Evolutionary conservation across 352 stramenopile genomes (phyloP).

Genomic region (Pythium myriotylum): DNA sequence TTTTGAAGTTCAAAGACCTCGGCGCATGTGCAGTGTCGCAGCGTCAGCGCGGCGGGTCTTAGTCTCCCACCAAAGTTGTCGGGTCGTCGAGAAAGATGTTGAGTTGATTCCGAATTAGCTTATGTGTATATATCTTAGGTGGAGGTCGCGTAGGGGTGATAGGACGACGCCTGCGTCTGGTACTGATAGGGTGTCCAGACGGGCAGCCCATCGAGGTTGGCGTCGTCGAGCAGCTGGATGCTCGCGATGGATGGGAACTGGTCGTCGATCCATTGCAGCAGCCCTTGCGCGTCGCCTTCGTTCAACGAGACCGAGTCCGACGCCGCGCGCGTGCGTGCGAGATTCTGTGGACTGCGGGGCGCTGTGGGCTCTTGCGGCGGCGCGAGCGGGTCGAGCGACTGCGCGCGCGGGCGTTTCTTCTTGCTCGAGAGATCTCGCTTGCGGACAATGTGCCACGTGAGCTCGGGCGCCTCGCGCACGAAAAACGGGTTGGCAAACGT

Average conservation of each 20-base stretch:
- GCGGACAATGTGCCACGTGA: constrained; percentile 30
- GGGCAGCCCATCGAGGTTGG: background rate
- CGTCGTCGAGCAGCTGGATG: constrained; percentile 17
- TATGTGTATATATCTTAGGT: background rate
- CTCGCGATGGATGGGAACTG: constrained; percentile 20
- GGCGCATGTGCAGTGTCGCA: too few relatives aligned
- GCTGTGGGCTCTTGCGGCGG: too few relatives aligned
- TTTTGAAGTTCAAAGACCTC: too few relatives aligned
- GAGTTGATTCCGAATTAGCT: background rate
- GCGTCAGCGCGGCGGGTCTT: too few relatives aligned
- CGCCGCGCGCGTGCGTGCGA: background rate
- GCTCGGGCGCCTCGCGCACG: constrained; percentile 29
- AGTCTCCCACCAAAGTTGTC: too few relatives aligned
- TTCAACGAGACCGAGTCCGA: constrained; percentile 1
- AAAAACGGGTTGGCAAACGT: constrained; percentile 68
- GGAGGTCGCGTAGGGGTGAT: background rate
- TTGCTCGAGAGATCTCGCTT: constrained; percentile 18
- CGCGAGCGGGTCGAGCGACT: constrained; percentile 8
- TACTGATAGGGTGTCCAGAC: constrained; percentile 5
- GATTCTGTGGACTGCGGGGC: too few relatives aligned
- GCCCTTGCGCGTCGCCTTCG: constrained; percentile 2
- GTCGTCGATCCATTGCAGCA: constrained; percentile 23
- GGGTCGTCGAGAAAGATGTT: too few relatives aligned
- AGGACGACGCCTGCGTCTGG: background rate
- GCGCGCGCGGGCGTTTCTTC: constrained; percentile 16